These are phyloP conservation scores for Kondoa subrosea DNA, from an alignment of 768 basidiomycete genomes.

Conservation along the genomic window DNA sequence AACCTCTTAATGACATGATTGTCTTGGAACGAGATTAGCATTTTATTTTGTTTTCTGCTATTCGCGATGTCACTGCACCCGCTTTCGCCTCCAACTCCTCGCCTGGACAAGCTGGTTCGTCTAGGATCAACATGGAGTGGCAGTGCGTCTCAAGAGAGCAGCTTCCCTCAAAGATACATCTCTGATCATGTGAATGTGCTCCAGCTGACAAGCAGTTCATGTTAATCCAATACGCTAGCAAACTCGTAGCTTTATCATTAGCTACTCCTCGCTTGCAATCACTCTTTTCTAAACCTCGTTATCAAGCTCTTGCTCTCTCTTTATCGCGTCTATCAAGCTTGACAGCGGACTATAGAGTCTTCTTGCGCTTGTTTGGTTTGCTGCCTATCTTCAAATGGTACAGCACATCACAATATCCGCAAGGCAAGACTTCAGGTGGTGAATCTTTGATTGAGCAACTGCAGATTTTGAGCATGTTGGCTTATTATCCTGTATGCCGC, in stretches of 20 bases:
- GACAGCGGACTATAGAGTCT: conserved; percentile 2
- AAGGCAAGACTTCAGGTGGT: conserved; percentile 17
- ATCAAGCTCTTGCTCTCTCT: too few relatives aligned
- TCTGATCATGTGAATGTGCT: neutral
- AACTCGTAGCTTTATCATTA: conserved; percentile 10
- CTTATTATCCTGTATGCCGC: conserved; percentile 26
- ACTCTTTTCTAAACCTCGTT: neutral
- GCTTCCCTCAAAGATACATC: neutral
- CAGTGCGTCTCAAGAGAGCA: neutral
- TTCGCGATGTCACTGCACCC: neutral
- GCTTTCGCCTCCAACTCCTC: neutral
- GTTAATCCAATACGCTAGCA: conserved; percentile 8
- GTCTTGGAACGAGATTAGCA: neutral
- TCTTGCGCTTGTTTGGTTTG: conserved; percentile 22
- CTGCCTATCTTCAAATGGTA: conserved; percentile 23
- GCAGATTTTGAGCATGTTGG: conserved; percentile 28
- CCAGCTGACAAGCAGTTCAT: conserved; percentile 20
- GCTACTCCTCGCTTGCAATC: neutral
- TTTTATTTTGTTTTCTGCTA: neutral
- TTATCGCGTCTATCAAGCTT: neutral
- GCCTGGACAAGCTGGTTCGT: neutral
- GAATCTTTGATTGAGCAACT: conserved; percentile 23
- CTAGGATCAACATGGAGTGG: neutral
- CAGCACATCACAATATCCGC: conserved; percentile 16
- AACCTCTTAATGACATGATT: neutral